phyloP scores from a whole-genome alignment of 78 protist species.

The Thecamonas trahens region DNA sequence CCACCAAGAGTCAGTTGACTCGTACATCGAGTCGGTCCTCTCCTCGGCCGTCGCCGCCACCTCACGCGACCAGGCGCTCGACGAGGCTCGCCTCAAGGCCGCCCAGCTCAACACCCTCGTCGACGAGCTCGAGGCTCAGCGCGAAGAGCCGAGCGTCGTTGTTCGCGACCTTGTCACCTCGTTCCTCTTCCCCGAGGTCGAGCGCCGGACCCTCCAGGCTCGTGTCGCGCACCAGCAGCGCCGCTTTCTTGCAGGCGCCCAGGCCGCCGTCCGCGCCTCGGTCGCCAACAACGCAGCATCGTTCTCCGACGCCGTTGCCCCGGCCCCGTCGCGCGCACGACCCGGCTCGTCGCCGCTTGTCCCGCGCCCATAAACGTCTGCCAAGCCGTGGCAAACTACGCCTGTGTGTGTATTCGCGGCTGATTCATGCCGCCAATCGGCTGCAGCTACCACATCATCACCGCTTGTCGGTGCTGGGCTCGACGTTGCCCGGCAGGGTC shows the following conservation, averaged over 20 bases:
- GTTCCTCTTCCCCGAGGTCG: slow-evolving; percentile 44
- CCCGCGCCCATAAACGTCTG: no score
- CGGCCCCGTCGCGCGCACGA: no score
- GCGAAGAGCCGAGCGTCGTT: neutral
- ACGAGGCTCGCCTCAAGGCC: neutral
- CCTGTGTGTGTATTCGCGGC: no score
- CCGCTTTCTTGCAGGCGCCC: neutral
- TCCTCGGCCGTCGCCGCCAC: neutral
- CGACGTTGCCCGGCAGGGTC: no score
- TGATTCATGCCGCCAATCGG: no score
- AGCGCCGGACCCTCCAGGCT: neutral
- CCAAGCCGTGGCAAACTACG: no score
- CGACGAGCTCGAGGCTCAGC: neutral
- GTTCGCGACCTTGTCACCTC: slow-evolving; percentile 17
- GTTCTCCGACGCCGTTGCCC: no score
- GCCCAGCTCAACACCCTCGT: neutral
- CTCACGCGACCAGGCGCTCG: slow-evolving; percentile 2
- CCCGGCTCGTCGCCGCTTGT: no score
- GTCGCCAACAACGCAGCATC: no score
- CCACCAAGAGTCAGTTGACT: neutral
- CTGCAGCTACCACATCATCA: no score
- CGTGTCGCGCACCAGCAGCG: neutral
- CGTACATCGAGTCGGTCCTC: slow-evolving; percentile 7
- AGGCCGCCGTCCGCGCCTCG: no score
- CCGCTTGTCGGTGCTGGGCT: no score